Evolutionary conservation across 768 basidiomycete species (phyloP).

Genomic region (Trametes cinnabarina): DNA sequence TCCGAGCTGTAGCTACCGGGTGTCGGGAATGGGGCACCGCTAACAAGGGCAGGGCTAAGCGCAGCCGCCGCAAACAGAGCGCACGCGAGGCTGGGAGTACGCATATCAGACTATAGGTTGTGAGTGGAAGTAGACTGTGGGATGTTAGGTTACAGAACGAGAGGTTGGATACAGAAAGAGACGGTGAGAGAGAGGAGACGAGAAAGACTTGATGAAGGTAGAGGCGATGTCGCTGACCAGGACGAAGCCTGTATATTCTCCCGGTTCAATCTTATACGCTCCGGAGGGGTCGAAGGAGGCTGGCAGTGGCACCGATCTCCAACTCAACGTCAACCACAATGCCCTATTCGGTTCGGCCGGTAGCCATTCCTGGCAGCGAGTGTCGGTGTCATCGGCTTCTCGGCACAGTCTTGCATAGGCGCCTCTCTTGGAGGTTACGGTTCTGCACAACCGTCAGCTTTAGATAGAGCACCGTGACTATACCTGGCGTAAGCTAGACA

Average conservation of each 20-base stretch:
- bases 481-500: too few relatives aligned
- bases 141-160: conserved; percentile 1
- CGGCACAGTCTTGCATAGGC: not conserved
- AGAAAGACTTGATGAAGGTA: not conserved
- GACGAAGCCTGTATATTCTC: not conserved
- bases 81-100: conserved; percentile 26
- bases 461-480: too few relatives aligned
- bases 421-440: not conserved
- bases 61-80: conserved; percentile 24
- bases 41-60: conserved; percentile 23
- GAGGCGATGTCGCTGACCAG: not conserved
- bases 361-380: not conserved
- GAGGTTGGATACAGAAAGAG: not conserved
- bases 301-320: conserved; percentile 6
- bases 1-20: conserved; percentile 15
- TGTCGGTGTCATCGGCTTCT: not conserved
- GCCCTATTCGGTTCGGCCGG: conserved; percentile 2
- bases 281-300: conserved; percentile 1
- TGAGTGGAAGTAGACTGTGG: conserved; percentile 11
- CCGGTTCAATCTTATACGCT: conserved; percentile 11
- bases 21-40: conserved; percentile 13
- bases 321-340: conserved; percentile 4
- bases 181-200: not conserved
- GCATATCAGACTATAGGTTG: conserved; percentile 22
- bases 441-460: too few relatives aligned